phyloP scores from a whole-genome alignment of 768 basidiomycete genomes.

The Clitopilus hobsonii region DNA sequence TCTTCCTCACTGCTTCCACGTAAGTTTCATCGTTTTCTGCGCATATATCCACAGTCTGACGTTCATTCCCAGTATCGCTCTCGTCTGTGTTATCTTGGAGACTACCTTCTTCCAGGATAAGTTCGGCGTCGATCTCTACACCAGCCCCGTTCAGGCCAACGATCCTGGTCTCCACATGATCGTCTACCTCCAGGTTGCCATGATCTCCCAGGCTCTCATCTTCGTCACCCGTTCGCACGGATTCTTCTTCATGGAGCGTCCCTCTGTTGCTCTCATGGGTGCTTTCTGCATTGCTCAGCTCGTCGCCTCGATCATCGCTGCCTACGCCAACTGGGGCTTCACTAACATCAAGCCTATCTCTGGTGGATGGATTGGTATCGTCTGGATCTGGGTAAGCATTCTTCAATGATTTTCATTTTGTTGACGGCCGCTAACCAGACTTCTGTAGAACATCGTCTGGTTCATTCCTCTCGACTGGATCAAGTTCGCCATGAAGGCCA shows the following conservation, averaged over 20 bases:
- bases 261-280: slow-evolving; percentile 79
- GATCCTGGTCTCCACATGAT: slow-evolving; percentile 83
- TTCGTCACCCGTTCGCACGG: slow-evolving; percentile 93
- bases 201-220: slow-evolving; percentile 97
- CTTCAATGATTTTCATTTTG: not conserved
- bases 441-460: slow-evolving; percentile 83
- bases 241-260: slow-evolving; percentile 97
- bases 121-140: slow-evolving; percentile 65
- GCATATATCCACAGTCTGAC: slow-evolving; percentile 8
- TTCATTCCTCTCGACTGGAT: slow-evolving; percentile 93
- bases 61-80: slow-evolving; percentile 48
- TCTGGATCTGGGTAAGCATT: slow-evolving; percentile 88
- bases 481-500: slow-evolving; percentile 96
- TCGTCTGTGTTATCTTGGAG: slow-evolving; percentile 81
- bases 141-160: slow-evolving; percentile 40
- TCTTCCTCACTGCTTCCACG: slow-evolving; percentile 92
- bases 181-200: slow-evolving; percentile 94
- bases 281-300: slow-evolving; percentile 95
- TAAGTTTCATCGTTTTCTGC: slow-evolving; percentile 31
- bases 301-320: slow-evolving; percentile 93
- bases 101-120: slow-evolving; percentile 86
- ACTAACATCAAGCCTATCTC: slow-evolving; percentile 75
- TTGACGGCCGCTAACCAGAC: slow-evolving; percentile 10
- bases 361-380: slow-evolving; percentile 95
- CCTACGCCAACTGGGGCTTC: slow-evolving; percentile 92